phyloP scores from a whole-genome alignment of 2,329 filamentous ascomycete species.

The Penicillium occitanis region DNA sequence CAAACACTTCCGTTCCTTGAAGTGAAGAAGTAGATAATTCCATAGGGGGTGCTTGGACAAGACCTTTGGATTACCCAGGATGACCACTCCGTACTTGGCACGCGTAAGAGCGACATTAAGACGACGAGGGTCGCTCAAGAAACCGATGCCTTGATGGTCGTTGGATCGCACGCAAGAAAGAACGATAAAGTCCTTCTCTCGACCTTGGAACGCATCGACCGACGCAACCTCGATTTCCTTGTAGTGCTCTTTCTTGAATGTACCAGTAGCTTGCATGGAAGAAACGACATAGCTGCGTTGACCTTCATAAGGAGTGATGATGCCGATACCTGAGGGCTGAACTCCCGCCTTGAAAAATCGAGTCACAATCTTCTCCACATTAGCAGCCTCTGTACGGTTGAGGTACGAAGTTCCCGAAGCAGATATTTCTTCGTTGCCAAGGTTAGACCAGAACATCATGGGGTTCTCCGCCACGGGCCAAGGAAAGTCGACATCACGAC shows the following conservation, averaged over 20 bases:
- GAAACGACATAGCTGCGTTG: conserved; percentile 98
- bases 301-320: conserved; percentile 97
- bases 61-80: conserved; percentile 96
- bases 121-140: conserved; percentile 94
- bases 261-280: conserved; percentile 98
- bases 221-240: conserved; percentile 98
- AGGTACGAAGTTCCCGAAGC: conserved; percentile 97
- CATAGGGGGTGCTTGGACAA: conserved; percentile 96
- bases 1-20: conserved; percentile 94
- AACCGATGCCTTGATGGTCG: conserved; percentile 97
- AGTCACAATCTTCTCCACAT: conserved; percentile 97
- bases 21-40: conserved; percentile 92
- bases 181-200: conserved; percentile 99
- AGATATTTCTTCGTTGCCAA: conserved; percentile 96
- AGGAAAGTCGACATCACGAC: conserved; percentile 93
- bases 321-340: conserved; percentile 88
- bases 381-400: conserved; percentile 93
- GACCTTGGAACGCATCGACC: conserved; percentile 96
- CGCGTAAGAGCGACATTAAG: conserved; percentile 95
- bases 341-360: conserved; percentile 99
- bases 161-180: conserved; percentile 97
- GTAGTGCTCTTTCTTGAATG: conserved; percentile 97
- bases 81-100: conserved; percentile 94
- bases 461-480: conserved; percentile 93
- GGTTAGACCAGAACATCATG: conserved; percentile 99